Evolutionary conservation across 768 basidiomycete species (phyloP).

Genomic region (Galerina sulciceps): DNA sequence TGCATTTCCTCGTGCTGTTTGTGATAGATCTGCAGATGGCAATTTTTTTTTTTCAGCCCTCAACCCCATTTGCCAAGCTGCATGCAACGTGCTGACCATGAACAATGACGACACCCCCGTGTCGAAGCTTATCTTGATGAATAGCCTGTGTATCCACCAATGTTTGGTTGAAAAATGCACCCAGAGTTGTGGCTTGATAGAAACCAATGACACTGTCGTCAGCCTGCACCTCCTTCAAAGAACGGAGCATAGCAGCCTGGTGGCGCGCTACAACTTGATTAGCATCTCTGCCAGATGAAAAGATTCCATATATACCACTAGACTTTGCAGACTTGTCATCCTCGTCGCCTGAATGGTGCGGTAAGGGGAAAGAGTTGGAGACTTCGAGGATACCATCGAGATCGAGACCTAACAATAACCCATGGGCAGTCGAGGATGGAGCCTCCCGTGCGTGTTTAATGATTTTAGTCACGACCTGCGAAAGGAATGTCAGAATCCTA

Average conservation of each 20-base stretch:
- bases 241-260: slow-evolving; percentile 83
- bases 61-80: not conserved
- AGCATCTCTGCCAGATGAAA: slow-evolving; percentile 6
- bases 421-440: slow-evolving; percentile 73
- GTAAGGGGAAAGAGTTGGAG: slow-evolving; percentile 88
- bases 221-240: slow-evolving; percentile 87
- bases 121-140: slow-evolving; percentile 83
- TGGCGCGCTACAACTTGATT: slow-evolving; percentile 61
- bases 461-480: slow-evolving; percentile 90
- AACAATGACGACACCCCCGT: slow-evolving; percentile 84
- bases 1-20: slow-evolving; percentile 80
- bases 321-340: slow-evolving; percentile 83
- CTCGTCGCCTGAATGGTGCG: slow-evolving; percentile 72
- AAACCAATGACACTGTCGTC: slow-evolving; percentile 94
- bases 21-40: slow-evolving; percentile 65
- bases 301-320: slow-evolving; percentile 53
- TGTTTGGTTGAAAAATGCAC: slow-evolving; percentile 83
- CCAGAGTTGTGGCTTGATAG: slow-evolving; percentile 88
- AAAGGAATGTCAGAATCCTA: slow-evolving; percentile 9
- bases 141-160: slow-evolving; percentile 83
- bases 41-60: slow-evolving; percentile 10
- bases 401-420: slow-evolving; percentile 89
- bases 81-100: slow-evolving; percentile 59
- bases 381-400: slow-evolving; percentile 90
- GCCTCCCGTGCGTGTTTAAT: slow-evolving; percentile 90